Evolutionary conservation across 2,329 filamentous ascomycete species (phyloP).

Genomic region (Fusarium compactum): DNA sequence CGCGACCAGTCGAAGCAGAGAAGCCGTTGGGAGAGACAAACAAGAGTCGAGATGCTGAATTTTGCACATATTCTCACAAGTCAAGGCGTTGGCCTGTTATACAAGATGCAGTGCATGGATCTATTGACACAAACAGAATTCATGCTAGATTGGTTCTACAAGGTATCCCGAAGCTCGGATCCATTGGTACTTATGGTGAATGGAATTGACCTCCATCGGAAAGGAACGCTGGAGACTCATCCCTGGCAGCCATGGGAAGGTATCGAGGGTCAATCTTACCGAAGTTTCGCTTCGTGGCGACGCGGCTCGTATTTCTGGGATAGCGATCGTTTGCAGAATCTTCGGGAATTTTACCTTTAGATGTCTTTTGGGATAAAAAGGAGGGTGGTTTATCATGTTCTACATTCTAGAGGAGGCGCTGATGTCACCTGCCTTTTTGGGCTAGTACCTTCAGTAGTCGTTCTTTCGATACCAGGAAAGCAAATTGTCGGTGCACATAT

Average conservation of each 20-base stretch:
- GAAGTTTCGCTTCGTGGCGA: not conserved
- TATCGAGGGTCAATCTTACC: not conserved
- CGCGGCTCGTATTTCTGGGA: not conserved
- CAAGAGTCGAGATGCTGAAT: not conserved
- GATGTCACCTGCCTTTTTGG: too few relatives aligned
- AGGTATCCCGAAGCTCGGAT: not conserved
- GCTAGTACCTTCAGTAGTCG: too few relatives aligned
- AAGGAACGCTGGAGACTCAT: not conserved
- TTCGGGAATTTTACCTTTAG: not conserved
- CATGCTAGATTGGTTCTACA: not conserved
- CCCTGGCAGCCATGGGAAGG: not conserved
- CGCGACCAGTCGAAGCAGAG: not conserved
- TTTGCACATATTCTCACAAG: not conserved
- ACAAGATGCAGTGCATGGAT: not conserved
- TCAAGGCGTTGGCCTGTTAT: not conserved
- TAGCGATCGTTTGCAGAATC: not conserved
- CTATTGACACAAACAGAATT: not conserved
- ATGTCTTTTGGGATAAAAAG: too few relatives aligned
- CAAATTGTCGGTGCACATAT: too few relatives aligned
- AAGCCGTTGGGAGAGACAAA: not conserved
- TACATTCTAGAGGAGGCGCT: too few relatives aligned
- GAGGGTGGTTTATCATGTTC: too few relatives aligned
- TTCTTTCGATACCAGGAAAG: too few relatives aligned
- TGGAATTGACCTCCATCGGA: not conserved
- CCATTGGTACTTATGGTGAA: not conserved